A percentile compares a stretch with the other conserved stretches of the same genome.
phyloP scores from a whole-genome alignment of 2,329 filamentous ascomycete species.

The Alternaria metachromatica region DNA sequence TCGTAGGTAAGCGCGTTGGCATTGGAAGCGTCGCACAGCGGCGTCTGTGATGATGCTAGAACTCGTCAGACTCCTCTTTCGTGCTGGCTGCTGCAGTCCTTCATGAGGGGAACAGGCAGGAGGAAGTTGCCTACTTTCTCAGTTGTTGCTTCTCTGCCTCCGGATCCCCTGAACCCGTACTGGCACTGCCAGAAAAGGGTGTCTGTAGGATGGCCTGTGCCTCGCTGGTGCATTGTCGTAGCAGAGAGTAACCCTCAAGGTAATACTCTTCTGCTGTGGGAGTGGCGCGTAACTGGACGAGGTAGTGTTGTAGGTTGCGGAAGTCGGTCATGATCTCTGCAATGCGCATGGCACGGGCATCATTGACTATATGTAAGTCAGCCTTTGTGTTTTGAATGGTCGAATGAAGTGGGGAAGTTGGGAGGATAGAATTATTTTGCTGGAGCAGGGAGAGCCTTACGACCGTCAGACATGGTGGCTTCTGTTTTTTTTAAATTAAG shows the following conservation, averaged over 20 bases:
- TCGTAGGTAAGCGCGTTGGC: constrained; percentile 66
- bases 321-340: constrained; percentile 71
- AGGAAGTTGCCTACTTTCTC: constrained; percentile 55
- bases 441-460: constrained; percentile 51
- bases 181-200: constrained; percentile 57
- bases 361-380: constrained; percentile 60
- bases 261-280: constrained; percentile 63
- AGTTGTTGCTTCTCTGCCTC: constrained; percentile 65
- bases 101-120: background rate
- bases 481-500: constrained; percentile 4
- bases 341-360: constrained; percentile 67
- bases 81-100: background rate
- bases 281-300: constrained; percentile 60
- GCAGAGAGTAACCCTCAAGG: constrained; percentile 64
- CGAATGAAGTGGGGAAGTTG: background rate
- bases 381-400: background rate
- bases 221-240: constrained; percentile 63
- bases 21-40: constrained; percentile 65
- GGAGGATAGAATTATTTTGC: background rate
- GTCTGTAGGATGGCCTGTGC: constrained; percentile 62
- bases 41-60: constrained; percentile 66
- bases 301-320: constrained; percentile 65
- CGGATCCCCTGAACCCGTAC: constrained; percentile 53
- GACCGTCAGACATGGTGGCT: constrained; percentile 62
- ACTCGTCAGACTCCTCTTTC: constrained; percentile 24